A percentile compares a stretch with the other conserved stretches of the same genome.
phyloP scores from a whole-genome alignment of 192 early-diverging fungal species.

The Bifiguratus adelaidae region DNA sequence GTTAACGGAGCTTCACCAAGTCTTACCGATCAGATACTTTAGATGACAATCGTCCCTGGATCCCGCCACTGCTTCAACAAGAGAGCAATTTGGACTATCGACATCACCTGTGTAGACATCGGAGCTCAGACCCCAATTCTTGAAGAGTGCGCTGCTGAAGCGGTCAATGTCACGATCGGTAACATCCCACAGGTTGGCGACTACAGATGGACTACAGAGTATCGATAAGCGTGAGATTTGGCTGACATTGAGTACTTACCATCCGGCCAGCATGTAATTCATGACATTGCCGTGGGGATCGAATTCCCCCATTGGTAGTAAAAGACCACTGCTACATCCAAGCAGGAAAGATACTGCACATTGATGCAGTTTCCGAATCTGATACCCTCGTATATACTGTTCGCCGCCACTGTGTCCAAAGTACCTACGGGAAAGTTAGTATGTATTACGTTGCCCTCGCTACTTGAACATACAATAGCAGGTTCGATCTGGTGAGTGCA shows the following conservation, averaged over 20 bases:
- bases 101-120: slow-evolving; percentile 4
- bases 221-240: neutral
- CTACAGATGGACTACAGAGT: slow-evolving; percentile 55
- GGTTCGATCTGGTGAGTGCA: slow-evolving; percentile 39
- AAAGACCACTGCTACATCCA: slow-evolving; percentile 88
- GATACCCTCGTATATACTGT: slow-evolving; percentile 56
- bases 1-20: neutral
- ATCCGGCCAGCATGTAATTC: slow-evolving; percentile 79
- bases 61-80: slow-evolving; percentile 64
- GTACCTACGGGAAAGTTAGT: slow-evolving; percentile 37
- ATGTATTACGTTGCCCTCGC: slow-evolving; percentile 5
- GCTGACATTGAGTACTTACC: slow-evolving; percentile 26
- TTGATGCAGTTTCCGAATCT: slow-evolving; percentile 47
- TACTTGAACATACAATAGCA: slow-evolving; percentile 52
- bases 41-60: slow-evolving; percentile 67
- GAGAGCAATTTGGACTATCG: slow-evolving; percentile 24
- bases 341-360: slow-evolving; percentile 80
- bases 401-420: slow-evolving; percentile 96
- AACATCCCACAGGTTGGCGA: slow-evolving; percentile 97
- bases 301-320: slow-evolving; percentile 71
- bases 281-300: slow-evolving; percentile 78
- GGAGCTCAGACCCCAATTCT: slow-evolving; percentile 54
- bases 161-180: slow-evolving; percentile 94
- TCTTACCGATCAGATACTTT: slow-evolving; percentile 66
- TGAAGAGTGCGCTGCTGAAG: slow-evolving; percentile 63